These are phyloP conservation scores for Nakazawaea pomicola DNA, from an alignment of 805 yeast species.

Conservation along the genomic window DNA sequence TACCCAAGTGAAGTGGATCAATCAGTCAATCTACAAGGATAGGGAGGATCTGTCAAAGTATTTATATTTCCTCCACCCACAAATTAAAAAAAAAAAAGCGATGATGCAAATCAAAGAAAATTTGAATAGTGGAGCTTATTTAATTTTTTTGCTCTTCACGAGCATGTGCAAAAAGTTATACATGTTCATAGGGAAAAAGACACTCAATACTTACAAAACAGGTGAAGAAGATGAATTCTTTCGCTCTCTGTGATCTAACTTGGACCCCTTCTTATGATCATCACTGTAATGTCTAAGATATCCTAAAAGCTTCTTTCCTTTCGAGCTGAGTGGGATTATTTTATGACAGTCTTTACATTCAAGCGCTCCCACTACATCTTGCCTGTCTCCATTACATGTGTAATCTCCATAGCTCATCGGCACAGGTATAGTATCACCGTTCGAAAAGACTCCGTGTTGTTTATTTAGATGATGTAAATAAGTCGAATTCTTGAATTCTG, in stretches of 20 bases:
- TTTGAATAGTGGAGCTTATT: no score
- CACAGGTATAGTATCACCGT: conserved; percentile 22
- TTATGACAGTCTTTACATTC: conserved; percentile 23
- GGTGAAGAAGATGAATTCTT: background rate
- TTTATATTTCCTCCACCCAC: no score
- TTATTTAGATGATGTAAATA: conserved; percentile 28
- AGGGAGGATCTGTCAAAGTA: no score
- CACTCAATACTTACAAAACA: no score
- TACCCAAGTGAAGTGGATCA: no score
- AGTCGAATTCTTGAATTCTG: conserved; percentile 24
- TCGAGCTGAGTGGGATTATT: conserved; percentile 16
- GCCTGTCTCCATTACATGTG: conserved; percentile 17
- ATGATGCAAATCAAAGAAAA: no score
- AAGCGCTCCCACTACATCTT: conserved; percentile 12
- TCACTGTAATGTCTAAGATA: conserved; percentile 26
- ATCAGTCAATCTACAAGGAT: no score
- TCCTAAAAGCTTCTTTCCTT: conserved; percentile 21
- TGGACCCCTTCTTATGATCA: conserved; percentile 19
- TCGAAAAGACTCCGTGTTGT: conserved; percentile 27
- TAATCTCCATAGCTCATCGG: conserved; percentile 18
- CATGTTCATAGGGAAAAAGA: no score
- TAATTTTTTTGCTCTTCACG: no score
- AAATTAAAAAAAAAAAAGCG: no score
- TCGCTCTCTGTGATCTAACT: conserved; percentile 13
- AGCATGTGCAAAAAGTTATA: no score